Evolutionary conservation across 1,139 yeast species (phyloP).

Genomic region (Pichia sp.): DNA sequence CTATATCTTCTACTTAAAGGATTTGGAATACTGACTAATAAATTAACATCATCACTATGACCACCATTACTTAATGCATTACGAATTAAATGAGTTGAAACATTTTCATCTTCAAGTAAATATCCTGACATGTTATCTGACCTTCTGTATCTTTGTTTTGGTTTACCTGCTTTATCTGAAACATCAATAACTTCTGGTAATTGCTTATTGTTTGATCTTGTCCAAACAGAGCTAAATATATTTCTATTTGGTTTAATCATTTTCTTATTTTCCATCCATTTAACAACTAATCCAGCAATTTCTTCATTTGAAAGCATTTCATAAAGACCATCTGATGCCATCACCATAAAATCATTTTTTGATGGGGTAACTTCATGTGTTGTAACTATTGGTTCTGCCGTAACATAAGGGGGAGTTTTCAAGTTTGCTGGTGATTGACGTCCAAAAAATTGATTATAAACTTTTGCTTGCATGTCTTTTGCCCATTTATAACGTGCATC

Average conservation of each 20-base stretch:
- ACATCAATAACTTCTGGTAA: constrained; percentile 60
- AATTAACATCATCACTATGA: constrained; percentile 75
- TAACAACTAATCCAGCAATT: constrained; percentile 84
- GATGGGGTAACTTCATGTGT: constrained; percentile 69
- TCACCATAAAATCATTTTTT: constrained; percentile 77
- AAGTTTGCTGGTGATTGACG: constrained; percentile 73
- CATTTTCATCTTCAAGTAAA: constrained; percentile 74
- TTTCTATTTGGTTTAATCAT: constrained; percentile 47
- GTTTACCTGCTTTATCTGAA: constrained; percentile 48
- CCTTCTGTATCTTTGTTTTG: constrained; percentile 54
- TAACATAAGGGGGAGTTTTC: constrained; percentile 91
- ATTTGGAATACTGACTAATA: constrained; percentile 87
- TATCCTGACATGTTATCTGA: constrained; percentile 37
- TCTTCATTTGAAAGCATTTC: constrained; percentile 91
- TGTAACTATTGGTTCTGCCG: constrained; percentile 92
- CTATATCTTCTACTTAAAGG: constrained; percentile 89
- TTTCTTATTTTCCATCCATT: constrained; percentile 83
- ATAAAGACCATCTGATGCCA: constrained; percentile 93
- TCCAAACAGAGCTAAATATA: constrained; percentile 35
- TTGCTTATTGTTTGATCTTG: constrained; percentile 41
- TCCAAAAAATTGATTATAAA: constrained; percentile 77
- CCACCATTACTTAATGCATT: constrained; percentile 92
- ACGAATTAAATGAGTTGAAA: constrained; percentile 86
- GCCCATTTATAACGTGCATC: constrained; percentile 89
- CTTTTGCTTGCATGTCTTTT: constrained; percentile 66